These are phyloP conservation scores for Phytophthora pinifolia DNA, from an alignment of 352 stramenopile species.

Conservation along the genomic window DNA sequence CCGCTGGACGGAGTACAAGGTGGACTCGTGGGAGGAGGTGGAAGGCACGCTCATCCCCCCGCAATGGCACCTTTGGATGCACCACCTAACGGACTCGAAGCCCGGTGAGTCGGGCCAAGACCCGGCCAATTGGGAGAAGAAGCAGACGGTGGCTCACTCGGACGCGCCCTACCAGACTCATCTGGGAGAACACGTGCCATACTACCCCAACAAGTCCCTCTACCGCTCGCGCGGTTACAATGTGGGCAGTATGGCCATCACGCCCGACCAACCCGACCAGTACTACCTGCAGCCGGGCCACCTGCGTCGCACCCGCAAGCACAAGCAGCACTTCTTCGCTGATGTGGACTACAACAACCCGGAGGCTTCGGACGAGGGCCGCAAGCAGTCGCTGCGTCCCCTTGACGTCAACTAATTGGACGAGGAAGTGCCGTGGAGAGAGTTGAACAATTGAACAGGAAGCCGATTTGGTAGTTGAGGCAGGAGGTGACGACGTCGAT, in stretches of 20 bases:
- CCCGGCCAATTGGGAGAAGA: slow-evolving; percentile 70
- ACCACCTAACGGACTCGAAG: slow-evolving; percentile 73
- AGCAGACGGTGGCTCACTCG: slow-evolving; percentile 47
- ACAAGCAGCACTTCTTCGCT: slow-evolving; percentile 59
- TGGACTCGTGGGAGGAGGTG: slow-evolving; percentile 80
- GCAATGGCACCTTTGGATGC: slow-evolving; percentile 87
- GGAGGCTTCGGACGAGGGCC: slow-evolving; percentile 37
- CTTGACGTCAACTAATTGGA: slow-evolving; percentile 59
- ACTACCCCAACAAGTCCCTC: slow-evolving; percentile 77
- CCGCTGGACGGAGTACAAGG: slow-evolving; percentile 84
- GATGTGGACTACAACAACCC: slow-evolving; percentile 88
- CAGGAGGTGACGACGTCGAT: slow-evolving; percentile 13
- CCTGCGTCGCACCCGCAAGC: slow-evolving; percentile 69
- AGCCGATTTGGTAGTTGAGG: not conserved
- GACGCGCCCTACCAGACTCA: slow-evolving; percentile 76
- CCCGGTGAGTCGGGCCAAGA: slow-evolving; percentile 64
- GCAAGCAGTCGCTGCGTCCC: slow-evolving; percentile 54
- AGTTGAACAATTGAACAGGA: slow-evolving; percentile 5
- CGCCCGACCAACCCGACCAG: slow-evolving; percentile 66
- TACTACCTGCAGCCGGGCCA: slow-evolving; percentile 84
- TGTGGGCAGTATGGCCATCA: slow-evolving; percentile 64
- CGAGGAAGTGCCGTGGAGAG: not conserved
- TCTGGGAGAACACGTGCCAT: slow-evolving; percentile 60
- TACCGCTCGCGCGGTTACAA: slow-evolving; percentile 83
- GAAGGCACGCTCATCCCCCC: slow-evolving; percentile 76